Evolutionary conservation across 2,329 filamentous ascomycete species (phyloP).

Genomic region (Pseudogymnoascus sp.): DNA sequence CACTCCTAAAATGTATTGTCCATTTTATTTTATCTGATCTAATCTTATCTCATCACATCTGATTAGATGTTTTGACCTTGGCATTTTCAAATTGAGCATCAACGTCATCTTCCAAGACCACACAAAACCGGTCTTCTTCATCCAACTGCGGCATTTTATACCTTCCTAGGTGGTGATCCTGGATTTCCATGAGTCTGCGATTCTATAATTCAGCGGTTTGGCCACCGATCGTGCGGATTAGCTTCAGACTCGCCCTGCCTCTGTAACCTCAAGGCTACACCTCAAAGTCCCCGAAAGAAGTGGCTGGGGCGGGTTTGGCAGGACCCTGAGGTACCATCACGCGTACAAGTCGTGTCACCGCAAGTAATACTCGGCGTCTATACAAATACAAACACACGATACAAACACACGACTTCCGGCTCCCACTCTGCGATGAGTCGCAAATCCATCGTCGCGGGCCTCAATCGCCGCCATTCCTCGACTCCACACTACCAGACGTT

Average conservation of each 20-base stretch:
- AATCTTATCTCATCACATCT: neutral
- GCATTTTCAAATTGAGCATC: neutral
- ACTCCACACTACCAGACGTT: conserved; percentile 72
- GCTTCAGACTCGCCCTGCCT: neutral
- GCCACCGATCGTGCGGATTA: neutral
- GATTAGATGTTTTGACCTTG: neutral
- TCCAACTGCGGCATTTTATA: neutral
- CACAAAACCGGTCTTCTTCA: neutral
- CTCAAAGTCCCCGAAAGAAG: neutral
- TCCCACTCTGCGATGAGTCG: neutral
- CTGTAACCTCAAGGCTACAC: neutral
- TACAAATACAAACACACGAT: neutral
- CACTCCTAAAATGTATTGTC: neutral
- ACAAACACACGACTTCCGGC: neutral
- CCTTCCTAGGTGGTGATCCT: neutral
- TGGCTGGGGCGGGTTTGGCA: neutral
- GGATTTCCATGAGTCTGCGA: neutral
- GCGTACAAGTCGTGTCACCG: neutral
- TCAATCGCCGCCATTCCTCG: conserved; percentile 27
- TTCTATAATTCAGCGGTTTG: neutral
- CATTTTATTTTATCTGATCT: neutral
- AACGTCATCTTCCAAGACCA: neutral
- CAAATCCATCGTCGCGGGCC: neutral
- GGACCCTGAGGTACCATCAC: neutral
- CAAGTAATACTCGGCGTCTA: neutral